Evolutionary conservation across 129 eudicot species (phyloP).

Genomic region (Artemisia tridentata): DNA sequence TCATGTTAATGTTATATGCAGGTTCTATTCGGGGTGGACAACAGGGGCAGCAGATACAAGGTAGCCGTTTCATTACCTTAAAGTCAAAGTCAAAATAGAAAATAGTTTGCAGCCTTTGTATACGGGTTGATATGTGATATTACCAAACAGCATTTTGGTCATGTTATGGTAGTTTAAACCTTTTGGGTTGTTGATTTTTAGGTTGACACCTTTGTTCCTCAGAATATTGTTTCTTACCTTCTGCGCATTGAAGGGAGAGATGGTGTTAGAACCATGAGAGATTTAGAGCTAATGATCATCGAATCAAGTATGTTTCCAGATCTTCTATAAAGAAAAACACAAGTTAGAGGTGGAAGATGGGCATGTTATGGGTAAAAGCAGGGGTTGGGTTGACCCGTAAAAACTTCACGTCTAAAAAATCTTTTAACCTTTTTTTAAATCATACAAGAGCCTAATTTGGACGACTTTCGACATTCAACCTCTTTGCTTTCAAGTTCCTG

Average conservation of each 20-base stretch:
- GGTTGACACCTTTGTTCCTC: conserved; percentile 96
- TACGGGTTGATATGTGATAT: background rate
- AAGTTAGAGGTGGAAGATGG: background rate
- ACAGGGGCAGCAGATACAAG: no score
- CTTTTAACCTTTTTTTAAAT: no score
- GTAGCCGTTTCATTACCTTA: background rate
- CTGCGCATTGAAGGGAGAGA: conserved; percentile 66
- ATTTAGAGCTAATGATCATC: conserved; percentile 52
- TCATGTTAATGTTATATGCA: no score
- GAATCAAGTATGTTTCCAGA: conserved; percentile 57
- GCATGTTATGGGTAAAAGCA: no score
- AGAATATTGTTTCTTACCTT: conserved; percentile 72
- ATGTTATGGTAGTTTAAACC: background rate
- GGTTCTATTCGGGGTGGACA: no score
- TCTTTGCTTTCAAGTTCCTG: no score
- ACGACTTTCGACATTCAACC: no score
- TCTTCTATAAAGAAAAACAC: background rate
- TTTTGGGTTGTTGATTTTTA: conserved; percentile 23
- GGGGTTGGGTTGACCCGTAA: no score
- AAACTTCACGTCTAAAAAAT: no score
- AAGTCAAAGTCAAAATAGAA: background rate
- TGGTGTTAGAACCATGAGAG: conserved; percentile 63
- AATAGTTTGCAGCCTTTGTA: conserved; percentile 7
- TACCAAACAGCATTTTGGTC: background rate
- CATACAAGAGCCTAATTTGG: no score